Base-by-base conservation (phyloP, 176 grass and related monocot species). In the Triticum dicoccoides region DNA sequence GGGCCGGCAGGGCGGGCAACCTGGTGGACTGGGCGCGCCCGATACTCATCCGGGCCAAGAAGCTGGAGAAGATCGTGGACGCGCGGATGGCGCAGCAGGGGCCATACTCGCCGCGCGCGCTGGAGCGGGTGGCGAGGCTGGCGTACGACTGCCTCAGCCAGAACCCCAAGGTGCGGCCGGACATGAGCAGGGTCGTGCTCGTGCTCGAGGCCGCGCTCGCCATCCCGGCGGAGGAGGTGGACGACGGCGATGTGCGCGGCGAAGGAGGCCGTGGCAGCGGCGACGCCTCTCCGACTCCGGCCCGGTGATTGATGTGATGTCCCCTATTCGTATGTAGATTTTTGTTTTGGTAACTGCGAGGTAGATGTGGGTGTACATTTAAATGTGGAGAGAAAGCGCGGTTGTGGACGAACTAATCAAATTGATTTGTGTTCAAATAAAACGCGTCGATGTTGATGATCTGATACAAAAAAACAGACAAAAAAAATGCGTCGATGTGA, bases 21-120 rank as follows among this genome's bases (percentile, higher is more conserved):
- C 90, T 97, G 0, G 92, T 94, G 13, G 95, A 97, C 44, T 94
- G 95, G 95, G 95, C 91, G 2, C 85, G 90, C 6, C 95, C 95
- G n/a, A 93, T 97, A 12, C 78, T 97, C 8, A 88, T 89, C 85
- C 90, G 92, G 14, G 39, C 18, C 42, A 84, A 61, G 41, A 92
- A 90, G 77, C 74, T 97, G 51, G 68, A 90, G 65, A 90, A 84
- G 76, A 90, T 94, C 73, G 80, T 94, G 21, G 95, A 97, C 81
- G 80, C 44, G 1, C 69, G 90, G 80, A 83, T 97, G 85, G 90
- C 41, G 52, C 21, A 11, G 32, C 32, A 4, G 4, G 66, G 81
- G 2, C 0, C 15, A 1, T 91, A 84, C 83, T 78, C 86, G 11
- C 3, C 37, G 14, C n/a, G 18, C 54, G 66, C 58, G 61, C 15